Percentiles rank a stretch among this genome's conserved stretches.
phyloP scores from a whole-genome alignment of 177 flowering plant genomes.

The Vitis hybrid region DNA sequence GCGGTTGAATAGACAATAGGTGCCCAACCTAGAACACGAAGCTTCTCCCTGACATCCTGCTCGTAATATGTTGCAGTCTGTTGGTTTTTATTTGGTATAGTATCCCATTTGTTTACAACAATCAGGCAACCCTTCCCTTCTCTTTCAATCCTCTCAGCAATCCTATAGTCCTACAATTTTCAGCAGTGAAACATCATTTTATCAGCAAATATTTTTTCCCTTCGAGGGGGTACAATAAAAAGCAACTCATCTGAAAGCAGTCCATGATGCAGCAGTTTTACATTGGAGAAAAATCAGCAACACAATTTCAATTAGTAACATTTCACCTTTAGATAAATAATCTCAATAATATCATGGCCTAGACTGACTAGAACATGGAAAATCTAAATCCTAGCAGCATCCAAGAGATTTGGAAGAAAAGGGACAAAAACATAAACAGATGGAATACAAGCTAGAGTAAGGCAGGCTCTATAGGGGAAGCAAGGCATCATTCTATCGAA shows the following conservation, averaged over 20 bases:
- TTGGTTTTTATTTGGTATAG: no score
- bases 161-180: slow-evolving; percentile 67
- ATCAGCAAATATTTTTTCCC: neutral
- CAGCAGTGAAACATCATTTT: neutral
- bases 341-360: no score
- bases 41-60: slow-evolving; percentile 83
- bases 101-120: no score
- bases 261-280: neutral
- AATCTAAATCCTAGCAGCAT: neutral
- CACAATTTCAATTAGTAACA: no score
- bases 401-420: neutral
- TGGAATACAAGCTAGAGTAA: no score
- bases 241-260: neutral
- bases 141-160: slow-evolving; percentile 91
- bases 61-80: no score
- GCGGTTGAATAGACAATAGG: slow-evolving; percentile 98
- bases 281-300: neutral
- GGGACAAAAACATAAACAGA: no score
- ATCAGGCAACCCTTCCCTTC: slow-evolving; percentile 97
- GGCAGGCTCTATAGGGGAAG: no score
- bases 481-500: no score
- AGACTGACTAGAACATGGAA: neutral
- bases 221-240: neutral
- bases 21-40: slow-evolving; percentile 89
- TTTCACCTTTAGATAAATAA: no score